A percentile compares a stretch with the other conserved stretches of the same genome.
phyloP scores from a whole-genome alignment of 202 grass and related monocot genomes.

The Setaria italica region DNA sequence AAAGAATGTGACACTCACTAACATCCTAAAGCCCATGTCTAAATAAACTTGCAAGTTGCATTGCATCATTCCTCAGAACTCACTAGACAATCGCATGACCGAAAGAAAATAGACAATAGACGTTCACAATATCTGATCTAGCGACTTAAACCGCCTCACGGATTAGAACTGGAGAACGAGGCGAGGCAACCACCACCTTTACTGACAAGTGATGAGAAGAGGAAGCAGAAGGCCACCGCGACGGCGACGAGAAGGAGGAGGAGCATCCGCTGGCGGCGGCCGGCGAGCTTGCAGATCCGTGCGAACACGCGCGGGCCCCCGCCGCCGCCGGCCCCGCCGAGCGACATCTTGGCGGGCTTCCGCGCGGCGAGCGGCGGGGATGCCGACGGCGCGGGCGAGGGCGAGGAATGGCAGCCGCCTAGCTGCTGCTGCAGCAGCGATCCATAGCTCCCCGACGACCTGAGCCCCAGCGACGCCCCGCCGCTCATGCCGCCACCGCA shows the following conservation, averaged over 20 bases:
- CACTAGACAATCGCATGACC: constrained; percentile 2
- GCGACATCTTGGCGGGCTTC: constrained; percentile 54
- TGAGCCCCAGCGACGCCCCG: constrained; percentile 77
- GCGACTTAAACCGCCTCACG: not conserved
- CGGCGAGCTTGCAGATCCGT: constrained; percentile 71
- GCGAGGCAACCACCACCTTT: constrained; percentile 58
- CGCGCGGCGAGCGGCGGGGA: constrained; percentile 48
- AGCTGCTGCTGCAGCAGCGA: constrained; percentile 69
- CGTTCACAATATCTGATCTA: not conserved
- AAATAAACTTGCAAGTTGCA: constrained; percentile 27
- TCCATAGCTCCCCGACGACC: constrained; percentile 83
- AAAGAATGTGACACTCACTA: not conserved
- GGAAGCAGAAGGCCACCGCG: constrained; percentile 55
- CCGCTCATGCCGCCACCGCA: constrained; percentile 68
- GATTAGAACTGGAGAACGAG: constrained; percentile 30
- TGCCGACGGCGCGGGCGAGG: constrained; percentile 1
- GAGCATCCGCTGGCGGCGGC: constrained; percentile 63
- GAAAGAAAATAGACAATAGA: not conserved
- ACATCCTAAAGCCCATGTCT: constrained; percentile 4
- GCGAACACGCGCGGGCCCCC: constrained; percentile 47
- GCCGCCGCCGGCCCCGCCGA: constrained; percentile 42
- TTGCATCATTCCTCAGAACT: constrained; percentile 16
- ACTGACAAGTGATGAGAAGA: constrained; percentile 68
- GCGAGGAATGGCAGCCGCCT: constrained; percentile 45
- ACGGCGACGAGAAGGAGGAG: constrained; percentile 60